A percentile compares a stretch with the other conserved stretches of the same genome.
phyloP scores from a whole-genome alignment of 2,329 filamentous ascomycete species.

The Alternaria dauci region DNA sequence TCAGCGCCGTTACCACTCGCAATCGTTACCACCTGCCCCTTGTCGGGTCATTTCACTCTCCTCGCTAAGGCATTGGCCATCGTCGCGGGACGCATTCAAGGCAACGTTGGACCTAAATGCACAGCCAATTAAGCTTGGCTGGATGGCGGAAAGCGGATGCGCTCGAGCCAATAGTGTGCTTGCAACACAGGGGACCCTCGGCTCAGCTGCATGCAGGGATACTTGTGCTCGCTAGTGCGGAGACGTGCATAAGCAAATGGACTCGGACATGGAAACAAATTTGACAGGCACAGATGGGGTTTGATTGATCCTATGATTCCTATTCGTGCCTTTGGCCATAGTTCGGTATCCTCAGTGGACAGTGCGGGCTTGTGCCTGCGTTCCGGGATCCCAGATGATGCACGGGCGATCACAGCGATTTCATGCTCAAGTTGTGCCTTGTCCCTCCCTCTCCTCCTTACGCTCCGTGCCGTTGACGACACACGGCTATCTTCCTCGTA shows the following conservation, averaged over 20 bases:
- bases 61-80: slow-evolving; percentile 32
- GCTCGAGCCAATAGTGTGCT: slow-evolving; percentile 23
- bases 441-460: slow-evolving; percentile 34
- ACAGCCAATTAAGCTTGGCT: slow-evolving; percentile 31
- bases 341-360: slow-evolving; percentile 43
- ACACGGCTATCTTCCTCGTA: slow-evolving; percentile 30
- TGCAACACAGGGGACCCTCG: slow-evolving; percentile 25
- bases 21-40: slow-evolving; percentile 24
- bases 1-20: slow-evolving; percentile 22
- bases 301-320: slow-evolving; percentile 22
- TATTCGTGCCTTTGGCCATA: slow-evolving; percentile 36
- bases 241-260: slow-evolving; percentile 43
- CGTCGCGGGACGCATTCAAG: slow-evolving; percentile 31
- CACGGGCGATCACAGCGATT: slow-evolving; percentile 44
- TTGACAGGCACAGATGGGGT: slow-evolving; percentile 38
- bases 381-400: slow-evolving; percentile 35
- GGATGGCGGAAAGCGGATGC: slow-evolving; percentile 16
- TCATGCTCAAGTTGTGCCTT: slow-evolving; percentile 41
- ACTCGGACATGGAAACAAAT: slow-evolving; percentile 41
- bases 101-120: slow-evolving; percentile 28
- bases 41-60: slow-evolving; percentile 38
- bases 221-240: slow-evolving; percentile 39
- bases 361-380: slow-evolving; percentile 41
- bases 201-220: slow-evolving; percentile 38
- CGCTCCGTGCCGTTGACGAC: slow-evolving; percentile 40